These are phyloP conservation scores for Guyanaporus albipodus DNA, from an alignment of 768 basidiomycete species.

Conservation along the genomic window DNA sequence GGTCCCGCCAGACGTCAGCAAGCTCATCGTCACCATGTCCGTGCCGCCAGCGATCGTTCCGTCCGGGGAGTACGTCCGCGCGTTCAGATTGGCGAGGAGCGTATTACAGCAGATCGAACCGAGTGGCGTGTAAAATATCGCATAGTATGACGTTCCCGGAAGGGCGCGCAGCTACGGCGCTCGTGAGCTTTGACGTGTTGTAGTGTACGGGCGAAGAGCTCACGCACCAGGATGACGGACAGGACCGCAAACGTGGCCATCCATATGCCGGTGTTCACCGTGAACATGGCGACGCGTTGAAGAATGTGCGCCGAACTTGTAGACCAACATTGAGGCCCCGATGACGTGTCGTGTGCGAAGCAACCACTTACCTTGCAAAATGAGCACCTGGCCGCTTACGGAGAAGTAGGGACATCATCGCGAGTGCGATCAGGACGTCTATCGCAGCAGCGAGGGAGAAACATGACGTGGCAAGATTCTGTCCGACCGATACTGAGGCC, in stretches of 20 bases:
- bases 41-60: no score
- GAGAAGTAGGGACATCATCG: conserved; percentile 7
- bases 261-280: conserved; percentile 36
- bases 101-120: conserved; percentile 6
- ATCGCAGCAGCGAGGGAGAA: neutral
- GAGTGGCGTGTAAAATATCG: conserved; percentile 1
- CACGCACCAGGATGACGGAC: conserved; percentile 6
- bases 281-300: conserved; percentile 11
- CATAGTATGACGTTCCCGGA: neutral
- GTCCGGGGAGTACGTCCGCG: neutral
- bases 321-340: neutral
- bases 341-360: neutral
- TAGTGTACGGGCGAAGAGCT: neutral
- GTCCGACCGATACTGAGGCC: neutral
- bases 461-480: neutral
- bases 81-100: neutral
- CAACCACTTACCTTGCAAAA: neutral
- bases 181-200: neutral
- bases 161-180: neutral
- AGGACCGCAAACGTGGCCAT: conserved; percentile 40
- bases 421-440: conserved; percentile 14
- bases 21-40: no score
- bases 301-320: conserved; percentile 7
- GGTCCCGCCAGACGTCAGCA: neutral
- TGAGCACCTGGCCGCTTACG: neutral